These are phyloP conservation scores for Poronia punctata DNA, from an alignment of 495 filamentous ascomycete species.

Conservation along the genomic window DNA sequence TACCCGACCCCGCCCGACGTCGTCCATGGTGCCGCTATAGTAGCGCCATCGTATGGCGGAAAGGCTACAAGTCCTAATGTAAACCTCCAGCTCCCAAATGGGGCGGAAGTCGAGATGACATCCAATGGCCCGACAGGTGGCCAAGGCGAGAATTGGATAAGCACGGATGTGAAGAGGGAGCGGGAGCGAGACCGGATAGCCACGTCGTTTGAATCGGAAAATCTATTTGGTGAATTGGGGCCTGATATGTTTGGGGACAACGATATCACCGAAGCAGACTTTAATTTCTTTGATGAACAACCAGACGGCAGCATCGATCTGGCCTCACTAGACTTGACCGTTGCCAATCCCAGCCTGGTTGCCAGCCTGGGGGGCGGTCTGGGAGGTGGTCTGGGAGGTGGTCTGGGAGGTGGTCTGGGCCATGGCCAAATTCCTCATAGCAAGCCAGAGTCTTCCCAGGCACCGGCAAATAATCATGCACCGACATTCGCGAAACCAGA, in stretches of 20 bases:
- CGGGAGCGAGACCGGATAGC: constrained; percentile 28
- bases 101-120: constrained; percentile 21
- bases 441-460: constrained; percentile 15
- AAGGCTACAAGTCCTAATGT: constrained; percentile 41
- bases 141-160: constrained; percentile 30
- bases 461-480: constrained; percentile 9
- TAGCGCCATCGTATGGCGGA: constrained; percentile 44
- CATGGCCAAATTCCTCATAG: constrained; percentile 11
- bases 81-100: constrained; percentile 15
- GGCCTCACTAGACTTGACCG: constrained; percentile 26
- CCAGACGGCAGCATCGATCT: constrained; percentile 32
- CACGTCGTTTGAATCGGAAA: constrained; percentile 45
- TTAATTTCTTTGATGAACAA: constrained; percentile 75
- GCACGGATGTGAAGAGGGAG: constrained; percentile 30
- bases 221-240: constrained; percentile 63
- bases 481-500: constrained; percentile 41
- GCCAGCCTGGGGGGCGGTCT: too few relatives aligned
- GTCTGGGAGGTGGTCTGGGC: constrained; percentile 6
- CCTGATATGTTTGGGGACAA: constrained; percentile 72
- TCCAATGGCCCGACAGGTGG: constrained; percentile 15
- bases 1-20: constrained; percentile 88
- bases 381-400: constrained; percentile 7
- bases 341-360: constrained; percentile 10
- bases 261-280: constrained; percentile 83
- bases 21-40: constrained; percentile 40